Percentiles rank a stretch among this genome's conserved stretches.
phyloP scores from a whole-genome alignment of 1,284 basidiomycete species.

The Cutaneotrichosporon dermatis region DNA sequence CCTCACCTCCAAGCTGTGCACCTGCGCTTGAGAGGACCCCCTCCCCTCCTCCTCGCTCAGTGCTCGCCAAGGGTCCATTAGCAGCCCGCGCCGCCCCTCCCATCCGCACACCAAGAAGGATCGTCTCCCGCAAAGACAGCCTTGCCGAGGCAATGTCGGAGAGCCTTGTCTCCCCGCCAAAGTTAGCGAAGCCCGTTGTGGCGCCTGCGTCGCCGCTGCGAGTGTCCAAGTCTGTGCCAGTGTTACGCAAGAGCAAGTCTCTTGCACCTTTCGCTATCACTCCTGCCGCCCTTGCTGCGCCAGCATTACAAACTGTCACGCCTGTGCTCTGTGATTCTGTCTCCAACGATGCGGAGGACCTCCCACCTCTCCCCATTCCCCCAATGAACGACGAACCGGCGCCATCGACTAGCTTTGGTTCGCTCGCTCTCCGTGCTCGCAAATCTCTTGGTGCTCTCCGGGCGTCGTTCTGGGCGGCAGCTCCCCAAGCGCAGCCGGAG shows the following conservation, averaged over 20 bases:
- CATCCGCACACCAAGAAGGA: not conserved
- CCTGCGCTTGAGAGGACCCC: not conserved
- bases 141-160: slow-evolving; percentile 1
- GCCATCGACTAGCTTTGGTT: slow-evolving; percentile 11
- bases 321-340: slow-evolving; percentile 46
- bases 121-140: not conserved
- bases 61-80: not conserved
- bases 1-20: not conserved
- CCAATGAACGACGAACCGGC: slow-evolving; percentile 8
- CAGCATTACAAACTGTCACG: slow-evolving; percentile 24
- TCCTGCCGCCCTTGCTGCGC: slow-evolving; percentile 30
- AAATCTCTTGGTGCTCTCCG: slow-evolving; percentile 36
- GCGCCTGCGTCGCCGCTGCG: slow-evolving; percentile 2
- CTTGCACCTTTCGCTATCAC: slow-evolving; percentile 25
- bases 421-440: slow-evolving; percentile 27
- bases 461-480: slow-evolving; percentile 20
- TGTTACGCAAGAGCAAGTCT: slow-evolving; percentile 1
- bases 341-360: slow-evolving; percentile 39
- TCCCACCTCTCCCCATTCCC: slow-evolving; percentile 37
- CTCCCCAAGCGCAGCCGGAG: not conserved
- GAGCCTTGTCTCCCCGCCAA: not conserved
- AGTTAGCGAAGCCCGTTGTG: not conserved
- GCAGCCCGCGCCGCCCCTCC: not conserved
- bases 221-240: slow-evolving; percentile 13
- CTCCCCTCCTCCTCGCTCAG: not conserved